phyloP scores from a whole-genome alignment of 495 filamentous ascomycete species.

The Acidiella bohemica region DNA sequence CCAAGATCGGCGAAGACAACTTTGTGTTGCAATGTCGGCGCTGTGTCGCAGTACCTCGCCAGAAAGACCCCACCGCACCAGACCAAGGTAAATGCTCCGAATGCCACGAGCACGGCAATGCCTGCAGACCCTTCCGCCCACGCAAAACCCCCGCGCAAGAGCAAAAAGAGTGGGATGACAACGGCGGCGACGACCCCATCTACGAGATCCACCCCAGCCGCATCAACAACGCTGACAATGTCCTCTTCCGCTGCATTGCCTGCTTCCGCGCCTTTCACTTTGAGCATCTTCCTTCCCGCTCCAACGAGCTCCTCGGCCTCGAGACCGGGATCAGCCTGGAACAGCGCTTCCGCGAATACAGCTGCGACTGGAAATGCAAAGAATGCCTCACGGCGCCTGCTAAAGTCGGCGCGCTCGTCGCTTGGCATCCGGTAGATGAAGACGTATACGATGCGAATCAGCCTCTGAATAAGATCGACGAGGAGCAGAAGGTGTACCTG shows the following conservation, averaged over 20 bases:
- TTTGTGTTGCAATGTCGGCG: slow-evolving; percentile 85
- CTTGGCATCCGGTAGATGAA: slow-evolving; percentile 62
- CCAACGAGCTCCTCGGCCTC: slow-evolving; percentile 27
- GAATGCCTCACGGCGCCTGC: slow-evolving; percentile 47
- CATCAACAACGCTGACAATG: slow-evolving; percentile 58
- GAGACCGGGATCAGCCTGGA: slow-evolving; percentile 33
- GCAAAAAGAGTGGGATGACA: slow-evolving; percentile 63
- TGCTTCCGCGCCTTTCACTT: slow-evolving; percentile 78
- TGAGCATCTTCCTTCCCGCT: slow-evolving; percentile 52
- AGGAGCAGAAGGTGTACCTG: slow-evolving; percentile 75
- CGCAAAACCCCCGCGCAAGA: slow-evolving; percentile 65
- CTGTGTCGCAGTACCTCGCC: slow-evolving; percentile 53
- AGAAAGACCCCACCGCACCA: slow-evolving; percentile 56
- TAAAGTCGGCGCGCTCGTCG: slow-evolving; percentile 60
- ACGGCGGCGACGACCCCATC: slow-evolving; percentile 64
- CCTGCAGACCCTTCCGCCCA: slow-evolving; percentile 55
- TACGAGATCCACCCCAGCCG: slow-evolving; percentile 44
- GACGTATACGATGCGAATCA: slow-evolving; percentile 35
- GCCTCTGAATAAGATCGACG: slow-evolving; percentile 42
- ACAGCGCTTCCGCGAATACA: slow-evolving; percentile 47
- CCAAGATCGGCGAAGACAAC: slow-evolving; percentile 62
- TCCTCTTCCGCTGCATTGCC: slow-evolving; percentile 63
- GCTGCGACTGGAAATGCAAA: slow-evolving; percentile 56
- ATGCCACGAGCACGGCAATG: slow-evolving; percentile 47
- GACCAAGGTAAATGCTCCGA: slow-evolving; percentile 53